Percentiles rank a stretch among this genome's conserved stretches.
Evolutionary conservation across 106 monocot species (phyloP).

Genomic region (Dioscorea alata): DNA sequence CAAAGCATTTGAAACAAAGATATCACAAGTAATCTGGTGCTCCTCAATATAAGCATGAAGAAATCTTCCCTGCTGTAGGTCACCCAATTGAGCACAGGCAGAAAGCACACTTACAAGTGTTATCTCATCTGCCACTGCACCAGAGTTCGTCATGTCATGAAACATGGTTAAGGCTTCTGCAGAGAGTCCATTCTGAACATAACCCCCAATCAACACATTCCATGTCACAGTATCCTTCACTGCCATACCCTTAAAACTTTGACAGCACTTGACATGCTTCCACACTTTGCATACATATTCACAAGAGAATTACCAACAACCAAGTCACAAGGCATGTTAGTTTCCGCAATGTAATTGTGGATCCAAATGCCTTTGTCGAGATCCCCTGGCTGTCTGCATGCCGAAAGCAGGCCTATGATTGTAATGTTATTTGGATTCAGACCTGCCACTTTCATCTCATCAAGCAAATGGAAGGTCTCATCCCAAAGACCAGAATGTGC

Average conservation of each 20-base stretch:
- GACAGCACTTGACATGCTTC: slow-evolving; percentile 17
- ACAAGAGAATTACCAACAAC: slow-evolving; percentile 12
- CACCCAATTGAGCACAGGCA: slow-evolving; percentile 33
- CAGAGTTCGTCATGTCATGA: slow-evolving; percentile 15
- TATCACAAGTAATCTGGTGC: slow-evolving; percentile 8
- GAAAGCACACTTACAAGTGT: slow-evolving; percentile 25
- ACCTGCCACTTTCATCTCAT: too few relatives aligned
- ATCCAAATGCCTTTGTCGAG: too few relatives aligned
- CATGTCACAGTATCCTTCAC: slow-evolving; percentile 27
- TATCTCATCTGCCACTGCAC: slow-evolving; percentile 23
- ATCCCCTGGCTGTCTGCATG: too few relatives aligned
- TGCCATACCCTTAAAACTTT: slow-evolving; percentile 20
- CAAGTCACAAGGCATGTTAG: too few relatives aligned
- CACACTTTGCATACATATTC: slow-evolving; percentile 35
- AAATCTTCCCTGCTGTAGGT: slow-evolving; percentile 22
- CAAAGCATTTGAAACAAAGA: slow-evolving; percentile 21
- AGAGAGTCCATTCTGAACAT: slow-evolving; percentile 12
- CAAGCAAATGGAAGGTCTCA: too few relatives aligned
- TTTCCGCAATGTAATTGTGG: too few relatives aligned
- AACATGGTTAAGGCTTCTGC: slow-evolving; percentile 21
- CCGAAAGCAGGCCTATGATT: too few relatives aligned
- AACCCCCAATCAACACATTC: slow-evolving; percentile 35
- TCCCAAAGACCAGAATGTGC: slow-evolving; percentile 4
- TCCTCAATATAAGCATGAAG: slow-evolving; percentile 28
- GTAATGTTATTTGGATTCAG: too few relatives aligned